A percentile compares a stretch with the other conserved stretches of the same genome.
phyloP scores from a whole-genome alignment of 116 monocot genomes.

The Posidonia oceanica region DNA sequence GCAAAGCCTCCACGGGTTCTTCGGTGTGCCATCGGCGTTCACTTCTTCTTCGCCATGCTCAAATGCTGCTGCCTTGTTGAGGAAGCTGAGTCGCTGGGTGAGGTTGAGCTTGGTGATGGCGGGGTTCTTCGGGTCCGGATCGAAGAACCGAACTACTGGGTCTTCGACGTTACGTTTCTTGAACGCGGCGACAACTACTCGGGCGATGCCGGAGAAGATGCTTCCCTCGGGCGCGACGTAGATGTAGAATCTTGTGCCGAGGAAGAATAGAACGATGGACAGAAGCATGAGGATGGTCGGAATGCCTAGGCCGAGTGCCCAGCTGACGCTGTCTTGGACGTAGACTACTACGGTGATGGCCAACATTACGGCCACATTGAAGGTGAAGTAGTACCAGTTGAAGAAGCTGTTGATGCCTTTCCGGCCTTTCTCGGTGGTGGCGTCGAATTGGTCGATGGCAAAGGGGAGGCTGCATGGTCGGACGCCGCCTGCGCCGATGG shows the following conservation, averaged over 20 bases:
- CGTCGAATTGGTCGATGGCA: constrained; percentile 76
- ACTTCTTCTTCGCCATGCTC: neutral
- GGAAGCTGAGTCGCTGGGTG: constrained; percentile 11
- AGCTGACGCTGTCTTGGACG: constrained; percentile 75
- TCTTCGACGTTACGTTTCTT: constrained; percentile 27
- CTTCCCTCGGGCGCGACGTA: constrained; percentile 50
- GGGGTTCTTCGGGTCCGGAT: neutral
- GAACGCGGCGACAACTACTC: constrained; percentile 50
- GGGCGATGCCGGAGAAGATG: constrained; percentile 47
- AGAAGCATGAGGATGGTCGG: constrained; percentile 50
- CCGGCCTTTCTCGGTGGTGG: constrained; percentile 13
- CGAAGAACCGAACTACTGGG: neutral
- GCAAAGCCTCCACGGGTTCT: constrained; percentile 21
- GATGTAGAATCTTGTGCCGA: constrained; percentile 49
- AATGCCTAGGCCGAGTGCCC: constrained; percentile 71
- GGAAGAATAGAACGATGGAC: constrained; percentile 42
- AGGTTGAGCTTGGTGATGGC: constrained; percentile 1
- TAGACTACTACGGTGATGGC: constrained; percentile 74
- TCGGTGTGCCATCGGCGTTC: neutral
- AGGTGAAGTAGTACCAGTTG: constrained; percentile 90
- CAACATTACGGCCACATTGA: constrained; percentile 51
- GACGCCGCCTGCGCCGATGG: constrained; percentile 71
- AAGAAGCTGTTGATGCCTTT: constrained; percentile 72
- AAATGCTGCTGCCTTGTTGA: constrained; percentile 16
- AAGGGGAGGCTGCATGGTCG: constrained; percentile 73